Base-by-base conservation (phyloP, 257 asterid genomes). In the Nicotiana benthamiana region DNA sequence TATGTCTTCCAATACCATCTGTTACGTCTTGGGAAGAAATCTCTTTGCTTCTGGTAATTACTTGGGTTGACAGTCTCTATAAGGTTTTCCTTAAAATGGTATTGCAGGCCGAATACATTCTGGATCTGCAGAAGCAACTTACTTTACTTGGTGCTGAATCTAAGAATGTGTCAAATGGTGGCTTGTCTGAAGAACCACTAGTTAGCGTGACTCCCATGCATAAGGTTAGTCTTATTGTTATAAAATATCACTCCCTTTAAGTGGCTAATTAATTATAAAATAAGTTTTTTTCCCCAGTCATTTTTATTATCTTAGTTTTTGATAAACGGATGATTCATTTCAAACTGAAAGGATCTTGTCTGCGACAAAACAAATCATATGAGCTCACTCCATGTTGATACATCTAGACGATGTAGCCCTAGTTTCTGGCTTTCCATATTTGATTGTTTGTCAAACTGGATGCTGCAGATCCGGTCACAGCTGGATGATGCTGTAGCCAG, bases 41-140 rank as follows among this genome's bases (percentile, higher is more conserved):
- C 40, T 48, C 78, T 48, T 46, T 48, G 61, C 79, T 74, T 74
- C 43, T 74, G 43, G 16, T 24, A 8, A 27, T 48, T 74, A 15
- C 60, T 2, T 74, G 53, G 36, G 61, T 74, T 74, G 61, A 16
- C 79, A 26, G 61, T 70, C 22, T 63, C 51, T 40, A 51, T 74
- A 48, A 27, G 5, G 17, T 72, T 28, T 75, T 52, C 78, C 15
- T 82, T 36, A 48, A 65, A 80, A 81, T 80, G 79, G 34, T 83
- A 48, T 78, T 79, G 83, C 94, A 95, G 98, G 99, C 98, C 30
- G 98, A 93, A 82, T 87, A 90, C 84, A 91, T 96, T 87, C 81
- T 93, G 87, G 98, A 95, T 84, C 90, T 96, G 90, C 97, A 96
- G 83, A 96, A 90, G 92, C 98, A 91, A 88, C 93, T 96, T 80